These are phyloP conservation scores for Pyrenophora teres DNA, from an alignment of 2,329 filamentous ascomycete genomes.

Conservation along the genomic window DNA sequence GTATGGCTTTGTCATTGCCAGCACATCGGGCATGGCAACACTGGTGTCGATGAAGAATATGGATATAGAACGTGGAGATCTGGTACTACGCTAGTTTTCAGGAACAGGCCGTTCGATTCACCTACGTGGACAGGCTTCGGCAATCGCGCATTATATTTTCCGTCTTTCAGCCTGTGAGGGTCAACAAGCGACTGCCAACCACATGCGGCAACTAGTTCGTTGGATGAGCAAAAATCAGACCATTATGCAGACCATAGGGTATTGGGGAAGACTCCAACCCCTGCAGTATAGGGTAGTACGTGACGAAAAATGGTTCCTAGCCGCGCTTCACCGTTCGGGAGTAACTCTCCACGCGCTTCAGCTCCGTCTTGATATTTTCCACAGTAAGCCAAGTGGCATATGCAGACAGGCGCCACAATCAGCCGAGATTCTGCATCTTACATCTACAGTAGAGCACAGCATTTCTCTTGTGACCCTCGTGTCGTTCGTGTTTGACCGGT, in stretches of 20 bases:
- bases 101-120: background rate
- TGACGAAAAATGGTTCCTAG: background rate
- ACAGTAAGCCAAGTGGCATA: background rate
- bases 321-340: background rate
- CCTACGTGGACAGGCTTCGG: background rate
- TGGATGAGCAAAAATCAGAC: background rate
- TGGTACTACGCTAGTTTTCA: constrained; percentile 2
- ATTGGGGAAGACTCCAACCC: background rate
- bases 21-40: background rate
- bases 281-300: constrained; percentile 3
- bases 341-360: background rate
- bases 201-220: background rate
- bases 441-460: background rate
- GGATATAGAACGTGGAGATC: constrained; percentile 1
- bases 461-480: background rate
- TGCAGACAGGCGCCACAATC: background rate
- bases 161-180: background rate
- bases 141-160: background rate
- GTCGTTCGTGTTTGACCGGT: constrained; percentile 1
- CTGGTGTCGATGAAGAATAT: background rate
- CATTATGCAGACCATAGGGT: background rate
- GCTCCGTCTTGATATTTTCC: background rate
- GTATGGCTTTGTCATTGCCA: background rate
- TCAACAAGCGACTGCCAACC: background rate
- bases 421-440: background rate